A percentile compares a stretch with the other conserved stretches of the same genome.
phyloP scores from a whole-genome alignment of 495 filamentous ascomycete species.

The Cetradonia linearis region DNA sequence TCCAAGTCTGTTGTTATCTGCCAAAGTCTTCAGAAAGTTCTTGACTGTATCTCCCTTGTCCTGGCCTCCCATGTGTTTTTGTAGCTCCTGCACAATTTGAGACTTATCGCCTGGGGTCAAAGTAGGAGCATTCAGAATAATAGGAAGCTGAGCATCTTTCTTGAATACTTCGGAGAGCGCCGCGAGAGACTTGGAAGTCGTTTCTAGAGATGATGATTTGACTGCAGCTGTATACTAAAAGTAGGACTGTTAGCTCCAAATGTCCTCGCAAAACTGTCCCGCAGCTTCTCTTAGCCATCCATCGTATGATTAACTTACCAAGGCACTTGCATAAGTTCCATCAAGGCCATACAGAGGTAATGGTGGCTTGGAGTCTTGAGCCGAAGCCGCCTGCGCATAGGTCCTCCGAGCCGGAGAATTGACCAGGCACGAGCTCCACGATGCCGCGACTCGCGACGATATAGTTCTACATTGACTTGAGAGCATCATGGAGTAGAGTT shows the following conservation, averaged over 20 bases:
- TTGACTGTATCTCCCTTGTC: slow-evolving; percentile 75
- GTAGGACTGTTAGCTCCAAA: slow-evolving; percentile 27
- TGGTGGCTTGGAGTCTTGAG: slow-evolving; percentile 65
- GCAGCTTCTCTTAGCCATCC: background rate
- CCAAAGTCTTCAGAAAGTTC: slow-evolving; percentile 82
- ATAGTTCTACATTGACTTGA: slow-evolving; percentile 17
- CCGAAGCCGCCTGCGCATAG: slow-evolving; percentile 61
- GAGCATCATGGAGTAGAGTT: slow-evolving; percentile 14
- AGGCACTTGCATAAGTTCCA: slow-evolving; percentile 93
- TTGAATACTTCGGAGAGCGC: slow-evolving; percentile 60
- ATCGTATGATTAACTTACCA: slow-evolving; percentile 54
- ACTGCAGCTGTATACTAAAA: slow-evolving; percentile 88
- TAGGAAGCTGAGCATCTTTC: slow-evolving; percentile 66
- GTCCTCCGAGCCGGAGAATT: slow-evolving; percentile 45
- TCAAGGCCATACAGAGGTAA: slow-evolving; percentile 89
- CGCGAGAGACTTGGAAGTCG: slow-evolving; percentile 63
- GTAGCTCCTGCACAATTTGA: slow-evolving; percentile 70
- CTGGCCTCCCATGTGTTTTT: slow-evolving; percentile 59
- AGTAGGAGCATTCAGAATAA: slow-evolving; percentile 70
- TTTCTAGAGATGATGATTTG: slow-evolving; percentile 76
- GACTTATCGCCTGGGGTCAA: slow-evolving; percentile 68
- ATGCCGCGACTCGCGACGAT: slow-evolving; percentile 8
- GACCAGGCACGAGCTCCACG: slow-evolving; percentile 34
- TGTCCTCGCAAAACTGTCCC: background rate
- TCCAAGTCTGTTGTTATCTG: slow-evolving; percentile 90